A percentile compares a stretch with the other conserved stretches of the same genome.
Evolutionary conservation across 495 filamentous ascomycete genomes (phyloP).

Genomic region (Cudoniella acicularis): DNA sequence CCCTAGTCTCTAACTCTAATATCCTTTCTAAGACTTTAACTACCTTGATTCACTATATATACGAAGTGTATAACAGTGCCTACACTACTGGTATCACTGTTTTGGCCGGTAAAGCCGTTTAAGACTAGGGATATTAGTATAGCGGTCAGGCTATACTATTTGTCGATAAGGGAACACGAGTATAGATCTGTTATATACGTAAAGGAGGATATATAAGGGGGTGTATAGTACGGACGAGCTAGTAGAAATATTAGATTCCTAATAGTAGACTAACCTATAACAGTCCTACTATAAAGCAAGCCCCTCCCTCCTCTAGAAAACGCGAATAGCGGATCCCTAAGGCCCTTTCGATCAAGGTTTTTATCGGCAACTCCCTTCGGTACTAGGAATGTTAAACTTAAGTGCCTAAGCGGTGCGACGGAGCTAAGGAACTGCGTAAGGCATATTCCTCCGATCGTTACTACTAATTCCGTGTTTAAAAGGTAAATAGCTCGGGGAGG

Average conservation of each 20-base stretch:
- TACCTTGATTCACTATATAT: slow-evolving; percentile 5
- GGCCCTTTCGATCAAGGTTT: slow-evolving; percentile 11
- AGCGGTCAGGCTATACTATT: slow-evolving; percentile 1
- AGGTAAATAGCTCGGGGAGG: no score
- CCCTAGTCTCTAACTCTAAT: slow-evolving; percentile 1
- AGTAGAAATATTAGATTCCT: slow-evolving; percentile 1
- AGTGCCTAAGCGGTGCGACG: neutral
- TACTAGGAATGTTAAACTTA: slow-evolving; percentile 1
- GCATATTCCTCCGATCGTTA: no score
- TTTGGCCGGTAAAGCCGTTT: slow-evolving; percentile 1
- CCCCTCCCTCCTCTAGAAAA: slow-evolving; percentile 4
- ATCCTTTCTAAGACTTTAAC: slow-evolving; percentile 2
- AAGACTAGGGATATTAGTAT: slow-evolving; percentile 1
- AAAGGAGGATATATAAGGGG: neutral
- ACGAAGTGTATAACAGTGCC: slow-evolving; percentile 4
- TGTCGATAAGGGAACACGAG: neutral
- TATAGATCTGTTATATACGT: neutral
- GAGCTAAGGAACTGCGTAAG: neutral
- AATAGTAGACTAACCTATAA: slow-evolving; percentile 5
- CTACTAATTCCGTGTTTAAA: no score
- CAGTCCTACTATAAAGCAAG: slow-evolving; percentile 7
- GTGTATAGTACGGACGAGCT: no score
- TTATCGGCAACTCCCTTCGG: slow-evolving; percentile 5
- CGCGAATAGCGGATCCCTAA: slow-evolving; percentile 1
- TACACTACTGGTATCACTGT: slow-evolving; percentile 6